Evolutionary conservation across 768 basidiomycete genomes (phyloP).

Genomic region (Lepiota subincarnata): DNA sequence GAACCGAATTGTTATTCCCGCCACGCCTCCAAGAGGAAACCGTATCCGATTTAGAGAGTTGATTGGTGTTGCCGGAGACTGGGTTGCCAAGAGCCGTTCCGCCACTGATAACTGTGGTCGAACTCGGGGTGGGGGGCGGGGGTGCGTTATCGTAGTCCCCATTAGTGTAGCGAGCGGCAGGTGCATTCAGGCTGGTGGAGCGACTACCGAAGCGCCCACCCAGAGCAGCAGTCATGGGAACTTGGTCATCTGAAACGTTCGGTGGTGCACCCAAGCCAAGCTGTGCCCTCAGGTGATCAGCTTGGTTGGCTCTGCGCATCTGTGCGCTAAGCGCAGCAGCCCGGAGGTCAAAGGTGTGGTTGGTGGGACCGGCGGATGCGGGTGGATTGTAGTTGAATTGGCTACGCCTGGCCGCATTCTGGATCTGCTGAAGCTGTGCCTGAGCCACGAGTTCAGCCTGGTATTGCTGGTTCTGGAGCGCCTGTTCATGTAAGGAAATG

Average conservation of each 20-base stretch:
- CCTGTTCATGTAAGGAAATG: constrained; percentile 49
- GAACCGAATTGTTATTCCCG: constrained; percentile 65
- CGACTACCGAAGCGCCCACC: constrained; percentile 76
- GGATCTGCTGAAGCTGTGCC: constrained; percentile 29
- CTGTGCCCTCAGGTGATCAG: constrained; percentile 61
- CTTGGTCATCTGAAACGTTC: constrained; percentile 44
- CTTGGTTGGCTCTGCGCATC: constrained; percentile 65
- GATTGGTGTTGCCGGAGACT: constrained; percentile 34
- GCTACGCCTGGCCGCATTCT: constrained; percentile 42
- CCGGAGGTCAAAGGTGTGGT: constrained; percentile 61
- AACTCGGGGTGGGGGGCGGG: constrained; percentile 53
- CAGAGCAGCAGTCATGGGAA: constrained; percentile 79
- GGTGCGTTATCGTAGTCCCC: constrained; percentile 42
- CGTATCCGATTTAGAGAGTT: constrained; percentile 77
- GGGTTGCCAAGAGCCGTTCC: constrained; percentile 64
- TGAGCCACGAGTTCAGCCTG: constrained; percentile 69
- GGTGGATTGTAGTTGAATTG: constrained; percentile 51
- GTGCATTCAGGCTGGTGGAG: constrained; percentile 38
- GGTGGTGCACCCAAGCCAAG: constrained; percentile 37
- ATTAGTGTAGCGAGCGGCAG: constrained; percentile 28
- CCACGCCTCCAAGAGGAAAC: constrained; percentile 80
- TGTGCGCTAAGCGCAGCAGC: constrained; percentile 51
- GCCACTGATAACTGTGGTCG: constrained; percentile 68
- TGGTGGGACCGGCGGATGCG: constrained; percentile 70
- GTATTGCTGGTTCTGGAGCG: constrained; percentile 73